Evolutionary conservation across 2,329 filamentous ascomycete genomes (phyloP).

Genomic region (Alternaria incomplexa): DNA sequence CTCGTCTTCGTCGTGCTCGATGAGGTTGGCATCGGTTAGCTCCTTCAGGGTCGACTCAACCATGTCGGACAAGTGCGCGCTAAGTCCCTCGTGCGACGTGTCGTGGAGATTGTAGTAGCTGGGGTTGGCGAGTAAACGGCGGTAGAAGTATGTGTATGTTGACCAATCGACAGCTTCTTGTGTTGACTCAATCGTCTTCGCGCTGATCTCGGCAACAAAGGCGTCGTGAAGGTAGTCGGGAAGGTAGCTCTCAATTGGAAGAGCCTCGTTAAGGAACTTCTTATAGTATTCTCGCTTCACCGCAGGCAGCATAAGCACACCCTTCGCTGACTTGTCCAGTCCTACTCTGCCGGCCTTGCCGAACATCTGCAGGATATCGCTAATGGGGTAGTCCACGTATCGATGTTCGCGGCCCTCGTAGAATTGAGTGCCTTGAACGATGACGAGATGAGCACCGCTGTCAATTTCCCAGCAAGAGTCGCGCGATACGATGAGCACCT

Average conservation of each 20-base stretch:
- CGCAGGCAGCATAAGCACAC: conserved; percentile 94
- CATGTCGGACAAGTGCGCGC: conserved; percentile 89
- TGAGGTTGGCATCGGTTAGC: conserved; percentile 88
- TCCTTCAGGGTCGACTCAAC: conserved; percentile 94
- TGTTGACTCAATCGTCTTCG: conserved; percentile 91
- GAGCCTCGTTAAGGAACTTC: conserved; percentile 95
- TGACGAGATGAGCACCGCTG: conserved; percentile 83
- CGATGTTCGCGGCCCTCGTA: conserved; percentile 96
- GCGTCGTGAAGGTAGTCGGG: conserved; percentile 92
- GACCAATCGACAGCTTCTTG: conserved; percentile 99
- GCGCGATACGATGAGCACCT: conserved; percentile 79
- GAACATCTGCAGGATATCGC: conserved; percentile 97
- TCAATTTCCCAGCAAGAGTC: conserved; percentile 98
- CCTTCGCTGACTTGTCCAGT: conserved; percentile 80
- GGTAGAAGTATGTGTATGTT: conserved; percentile 98
- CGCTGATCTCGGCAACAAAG: conserved; percentile 96
- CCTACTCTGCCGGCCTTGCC: conserved; percentile 84
- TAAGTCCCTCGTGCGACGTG: conserved; percentile 90
- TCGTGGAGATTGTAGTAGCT: conserved; percentile 93
- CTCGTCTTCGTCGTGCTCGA: conserved; percentile 89
- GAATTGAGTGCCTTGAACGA: conserved; percentile 98
- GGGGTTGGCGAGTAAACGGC: conserved; percentile 90
- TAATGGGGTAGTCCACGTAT: conserved; percentile 94
- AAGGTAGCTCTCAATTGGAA: conserved; percentile 93
- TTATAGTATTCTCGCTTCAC: conserved; percentile 98